Evolutionary conservation across 768 basidiomycete species (phyloP).

Genomic region (Pholiota microspora): DNA sequence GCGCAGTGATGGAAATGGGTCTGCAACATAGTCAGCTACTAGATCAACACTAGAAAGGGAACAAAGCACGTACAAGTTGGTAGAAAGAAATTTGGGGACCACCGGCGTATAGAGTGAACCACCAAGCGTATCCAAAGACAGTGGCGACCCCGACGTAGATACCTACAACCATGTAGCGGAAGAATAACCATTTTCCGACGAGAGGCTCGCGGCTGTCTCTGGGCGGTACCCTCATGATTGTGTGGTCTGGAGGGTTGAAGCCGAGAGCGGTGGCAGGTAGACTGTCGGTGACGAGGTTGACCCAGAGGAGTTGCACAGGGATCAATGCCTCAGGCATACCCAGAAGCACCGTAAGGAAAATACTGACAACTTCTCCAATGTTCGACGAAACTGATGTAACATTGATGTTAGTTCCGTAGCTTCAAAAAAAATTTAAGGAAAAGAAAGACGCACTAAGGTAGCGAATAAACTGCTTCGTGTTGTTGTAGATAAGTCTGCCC

Average conservation of each 20-base stretch:
- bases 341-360: constrained; percentile 94
- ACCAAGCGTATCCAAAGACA: constrained; percentile 98
- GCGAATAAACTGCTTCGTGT: constrained; percentile 99
- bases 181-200: constrained; percentile 90
- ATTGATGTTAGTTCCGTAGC: neutral
- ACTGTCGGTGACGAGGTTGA: constrained; percentile 96
- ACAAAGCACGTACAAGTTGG: constrained; percentile 69
- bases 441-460: constrained; percentile 74
- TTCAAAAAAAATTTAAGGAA: neutral
- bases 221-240: constrained; percentile 95
- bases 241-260: constrained; percentile 96
- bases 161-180: constrained; percentile 93
- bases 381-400: constrained; percentile 76
- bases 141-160: constrained; percentile 93
- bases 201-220: constrained; percentile 89
- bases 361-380: constrained; percentile 97
- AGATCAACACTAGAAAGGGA: neutral
- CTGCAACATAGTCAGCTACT: constrained; percentile 35
- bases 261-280: constrained; percentile 96
- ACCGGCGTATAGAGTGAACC: constrained; percentile 89
- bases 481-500: constrained; percentile 97
- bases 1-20: constrained; percentile 96
- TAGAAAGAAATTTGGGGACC: constrained; percentile 94
- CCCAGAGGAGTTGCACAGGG: constrained; percentile 97
- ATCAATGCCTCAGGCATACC: constrained; percentile 99